Evolutionary conservation across 441 rosid species (phyloP).

Genomic region (Croton setiger): DNA sequence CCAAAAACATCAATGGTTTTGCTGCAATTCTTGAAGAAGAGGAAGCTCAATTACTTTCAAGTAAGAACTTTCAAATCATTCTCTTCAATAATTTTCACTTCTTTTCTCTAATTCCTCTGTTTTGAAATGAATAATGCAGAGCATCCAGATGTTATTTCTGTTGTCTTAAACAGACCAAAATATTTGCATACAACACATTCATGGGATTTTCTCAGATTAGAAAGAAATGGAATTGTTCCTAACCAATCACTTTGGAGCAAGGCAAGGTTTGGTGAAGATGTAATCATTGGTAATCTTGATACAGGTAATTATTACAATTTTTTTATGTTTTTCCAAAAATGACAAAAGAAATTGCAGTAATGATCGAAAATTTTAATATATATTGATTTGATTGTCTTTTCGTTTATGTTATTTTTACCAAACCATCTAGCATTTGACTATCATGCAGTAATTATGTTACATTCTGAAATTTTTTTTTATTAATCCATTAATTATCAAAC

Average conservation of each 20-base stretch:
- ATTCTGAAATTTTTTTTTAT: no score
- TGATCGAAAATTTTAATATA: no score
- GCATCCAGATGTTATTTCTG: conserved; percentile 47
- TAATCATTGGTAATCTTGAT: conserved; percentile 59
- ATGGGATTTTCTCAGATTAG: conserved; percentile 55
- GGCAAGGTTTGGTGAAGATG: conserved; percentile 51
- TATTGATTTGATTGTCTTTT: no score
- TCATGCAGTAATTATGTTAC: no score
- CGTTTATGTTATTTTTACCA: no score
- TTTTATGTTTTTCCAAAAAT: no score
- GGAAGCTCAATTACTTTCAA: conserved; percentile 39
- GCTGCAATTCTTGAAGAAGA: conserved; percentile 54
- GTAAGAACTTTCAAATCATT: conserved; percentile 23
- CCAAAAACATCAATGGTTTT: conserved; percentile 49
- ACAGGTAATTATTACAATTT: conserved; percentile 31
- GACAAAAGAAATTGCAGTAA: no score
- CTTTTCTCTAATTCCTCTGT: conserved; percentile 1
- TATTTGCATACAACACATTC: conserved; percentile 56
- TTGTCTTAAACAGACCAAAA: conserved; percentile 38
- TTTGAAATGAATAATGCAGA: conserved; percentile 28
- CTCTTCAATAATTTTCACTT: background rate
- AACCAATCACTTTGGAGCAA: conserved; percentile 38
- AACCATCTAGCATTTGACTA: no score
- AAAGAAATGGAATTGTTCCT: conserved; percentile 24
- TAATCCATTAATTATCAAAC: no score